Evolutionary conservation across 768 basidiomycete species (phyloP).

Genomic region (Amanita jacksonii): DNA sequence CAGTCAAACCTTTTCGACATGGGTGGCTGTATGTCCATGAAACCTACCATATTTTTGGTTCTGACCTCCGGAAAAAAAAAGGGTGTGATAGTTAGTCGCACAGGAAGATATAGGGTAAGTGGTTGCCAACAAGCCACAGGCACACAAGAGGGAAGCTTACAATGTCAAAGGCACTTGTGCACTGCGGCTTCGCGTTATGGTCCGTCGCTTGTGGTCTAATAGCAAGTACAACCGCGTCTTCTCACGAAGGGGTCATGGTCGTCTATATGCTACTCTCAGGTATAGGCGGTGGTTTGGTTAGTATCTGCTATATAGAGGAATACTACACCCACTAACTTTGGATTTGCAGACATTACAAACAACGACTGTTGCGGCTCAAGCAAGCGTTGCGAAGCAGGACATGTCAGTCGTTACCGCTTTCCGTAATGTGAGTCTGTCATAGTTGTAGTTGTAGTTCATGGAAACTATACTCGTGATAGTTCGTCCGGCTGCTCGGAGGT

Average conservation of each 20-base stretch:
- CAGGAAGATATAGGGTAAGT: slow-evolving; percentile 51
- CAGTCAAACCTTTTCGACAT: slow-evolving; percentile 51
- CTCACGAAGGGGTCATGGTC: background rate
- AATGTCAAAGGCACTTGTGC: background rate
- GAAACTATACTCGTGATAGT: slow-evolving; percentile 25
- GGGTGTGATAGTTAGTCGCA: slow-evolving; percentile 54
- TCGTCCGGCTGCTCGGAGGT: slow-evolving; percentile 61
- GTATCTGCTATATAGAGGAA: background rate
- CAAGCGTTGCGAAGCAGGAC: slow-evolving; percentile 57
- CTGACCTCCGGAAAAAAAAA: slow-evolving; percentile 19
- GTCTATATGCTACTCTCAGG: background rate
- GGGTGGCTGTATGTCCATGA: slow-evolving; percentile 33
- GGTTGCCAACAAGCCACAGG: background rate
- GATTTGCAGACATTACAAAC: slow-evolving; percentile 43
- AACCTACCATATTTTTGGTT: background rate
- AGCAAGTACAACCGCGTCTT: background rate
- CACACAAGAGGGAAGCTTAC: background rate
- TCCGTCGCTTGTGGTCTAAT: background rate
- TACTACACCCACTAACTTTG: background rate
- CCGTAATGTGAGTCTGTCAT: slow-evolving; percentile 36
- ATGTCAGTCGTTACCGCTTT: slow-evolving; percentile 72
- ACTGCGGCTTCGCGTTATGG: background rate
- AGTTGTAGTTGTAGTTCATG: background rate
- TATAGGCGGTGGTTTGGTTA: background rate
- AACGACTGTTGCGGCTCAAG: slow-evolving; percentile 65